phyloP scores from a whole-genome alignment of 345 rosid genomes.

The Camelina laxa region DNA sequence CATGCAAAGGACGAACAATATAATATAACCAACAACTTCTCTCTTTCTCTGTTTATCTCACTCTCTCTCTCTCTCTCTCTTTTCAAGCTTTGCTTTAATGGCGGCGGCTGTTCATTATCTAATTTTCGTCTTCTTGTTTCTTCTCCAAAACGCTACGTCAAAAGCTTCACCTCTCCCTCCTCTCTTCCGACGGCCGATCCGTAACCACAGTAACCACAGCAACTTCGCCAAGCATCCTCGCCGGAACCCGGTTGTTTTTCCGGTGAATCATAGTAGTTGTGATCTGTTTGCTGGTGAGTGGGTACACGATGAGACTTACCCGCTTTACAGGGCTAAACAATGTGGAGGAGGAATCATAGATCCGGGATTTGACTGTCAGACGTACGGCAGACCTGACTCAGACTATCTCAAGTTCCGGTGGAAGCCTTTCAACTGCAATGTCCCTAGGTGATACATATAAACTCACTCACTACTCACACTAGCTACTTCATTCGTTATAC shows the following conservation, averaged over 20 bases:
- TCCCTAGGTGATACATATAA: constrained; percentile 65
- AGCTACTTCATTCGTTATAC: not conserved
- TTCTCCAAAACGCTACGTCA: constrained; percentile 36
- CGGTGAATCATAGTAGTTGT: constrained; percentile 50
- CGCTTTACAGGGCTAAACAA: constrained; percentile 59
- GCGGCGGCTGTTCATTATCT: constrained; percentile 37
- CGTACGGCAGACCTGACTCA: constrained; percentile 88
- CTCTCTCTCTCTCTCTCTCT: not conserved
- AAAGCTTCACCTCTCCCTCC: constrained; percentile 31
- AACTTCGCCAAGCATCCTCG: constrained; percentile 42
- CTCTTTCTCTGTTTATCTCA: not conserved
- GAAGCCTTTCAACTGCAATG: constrained; percentile 82
- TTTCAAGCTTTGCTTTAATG: constrained; percentile 38
- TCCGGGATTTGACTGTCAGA: constrained; percentile 77
- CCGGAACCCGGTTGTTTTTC: not conserved
- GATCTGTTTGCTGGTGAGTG: constrained; percentile 67
- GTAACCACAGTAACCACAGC: constrained; percentile 12
- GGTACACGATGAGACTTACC: constrained; percentile 78
- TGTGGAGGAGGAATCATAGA: constrained; percentile 70
- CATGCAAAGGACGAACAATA: constrained; percentile 38
- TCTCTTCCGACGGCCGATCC: constrained; percentile 6
- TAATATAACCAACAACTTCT: constrained; percentile 27
- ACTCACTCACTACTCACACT: constrained; percentile 12
- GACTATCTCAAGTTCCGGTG: constrained; percentile 86
- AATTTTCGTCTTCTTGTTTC: constrained; percentile 30